Evolutionary conservation across 441 rosid species (phyloP), one percentile per base, ranked within the genome.

Genomic region (Bocquillonia castaneifolia): DNA sequence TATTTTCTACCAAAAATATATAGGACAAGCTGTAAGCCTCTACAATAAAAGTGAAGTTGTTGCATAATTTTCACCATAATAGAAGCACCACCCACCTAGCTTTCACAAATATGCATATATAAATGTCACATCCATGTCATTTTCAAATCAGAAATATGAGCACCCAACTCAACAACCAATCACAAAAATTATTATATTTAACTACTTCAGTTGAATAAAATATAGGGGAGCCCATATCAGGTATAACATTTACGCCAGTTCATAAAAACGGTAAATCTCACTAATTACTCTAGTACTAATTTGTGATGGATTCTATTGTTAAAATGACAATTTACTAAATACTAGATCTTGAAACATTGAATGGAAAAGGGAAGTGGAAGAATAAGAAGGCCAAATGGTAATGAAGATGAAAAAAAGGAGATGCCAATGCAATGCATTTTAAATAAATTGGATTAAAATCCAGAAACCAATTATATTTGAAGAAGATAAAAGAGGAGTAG

Each of bases 31-130:
- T 54, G 59, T 14, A 53, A 25, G 10, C 58, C 56, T 7, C 12
- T 53, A 8, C 3, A 14, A 3, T 9, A 31, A 5, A 60, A 15
- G 2, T 10, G 22, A 4, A 5, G 22, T 29, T 13, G 28, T 28
- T 17, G 39, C 23, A 18, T 0, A 44, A 26, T 62, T 1, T n/a
- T n/a, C n/a, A n/a, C n/a, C 10, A 28, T 37, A 56, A 56, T 32
- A 15, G 47, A 22, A 58, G 45, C 32, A 28, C 25, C 58, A 68
- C 56, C 72, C 23, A 59, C 70, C 25, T 42, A 39, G 12, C 26
- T 54, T 29, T n/a, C 54, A 40, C 36, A 53, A 39, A 39, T 37
- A 22, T n/a, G n/a, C 26, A 65, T 23, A 50, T 22, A 64, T 14
- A 23, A 2, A 32, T 18, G 34, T 59, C 40, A 59, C 22, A 26